phyloP scores from a whole-genome alignment of 768 basidiomycete species.

The Clavulina sp. region DNA sequence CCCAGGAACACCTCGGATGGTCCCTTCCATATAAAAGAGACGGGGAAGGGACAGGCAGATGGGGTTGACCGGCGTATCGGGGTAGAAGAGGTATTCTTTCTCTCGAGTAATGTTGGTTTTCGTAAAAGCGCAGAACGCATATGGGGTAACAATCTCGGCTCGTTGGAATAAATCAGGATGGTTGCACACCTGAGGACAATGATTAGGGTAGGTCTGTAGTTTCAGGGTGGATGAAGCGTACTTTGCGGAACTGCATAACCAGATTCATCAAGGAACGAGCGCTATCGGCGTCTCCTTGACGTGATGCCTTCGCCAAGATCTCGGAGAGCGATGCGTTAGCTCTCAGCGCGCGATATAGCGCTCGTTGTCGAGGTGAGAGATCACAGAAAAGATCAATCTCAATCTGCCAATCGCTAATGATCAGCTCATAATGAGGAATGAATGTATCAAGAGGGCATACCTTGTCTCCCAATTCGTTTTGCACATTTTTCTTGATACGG shows the following conservation, averaged over 20 bases:
- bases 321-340: constrained; percentile 92
- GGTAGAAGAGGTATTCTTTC: constrained; percentile 62
- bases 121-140: constrained; percentile 73
- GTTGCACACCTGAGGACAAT: constrained; percentile 64
- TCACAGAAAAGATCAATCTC: constrained; percentile 93
- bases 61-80: constrained; percentile 77
- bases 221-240: constrained; percentile 16
- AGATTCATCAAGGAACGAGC: constrained; percentile 95
- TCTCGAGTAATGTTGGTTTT: constrained; percentile 70
- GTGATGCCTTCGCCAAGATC: constrained; percentile 81
- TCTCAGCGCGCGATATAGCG: constrained; percentile 74
- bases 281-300: constrained; percentile 77
- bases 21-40: constrained; percentile 62
- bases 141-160: constrained; percentile 86
- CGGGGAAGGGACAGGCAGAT: constrained; percentile 65
- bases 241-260: constrained; percentile 99
- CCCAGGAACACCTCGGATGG: constrained; percentile 45
- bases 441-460: constrained; percentile 22
- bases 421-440: not conserved
- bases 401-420: constrained; percentile 38
- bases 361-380: constrained; percentile 79
- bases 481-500: constrained; percentile 94
- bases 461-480: constrained; percentile 98
- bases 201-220: not conserved
- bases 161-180: constrained; percentile 97